A percentile compares a stretch with the other conserved stretches of the same genome.
Conservation (phyloP, 768 basidiomycete species). For the Dentipellis fragilis region DNA sequence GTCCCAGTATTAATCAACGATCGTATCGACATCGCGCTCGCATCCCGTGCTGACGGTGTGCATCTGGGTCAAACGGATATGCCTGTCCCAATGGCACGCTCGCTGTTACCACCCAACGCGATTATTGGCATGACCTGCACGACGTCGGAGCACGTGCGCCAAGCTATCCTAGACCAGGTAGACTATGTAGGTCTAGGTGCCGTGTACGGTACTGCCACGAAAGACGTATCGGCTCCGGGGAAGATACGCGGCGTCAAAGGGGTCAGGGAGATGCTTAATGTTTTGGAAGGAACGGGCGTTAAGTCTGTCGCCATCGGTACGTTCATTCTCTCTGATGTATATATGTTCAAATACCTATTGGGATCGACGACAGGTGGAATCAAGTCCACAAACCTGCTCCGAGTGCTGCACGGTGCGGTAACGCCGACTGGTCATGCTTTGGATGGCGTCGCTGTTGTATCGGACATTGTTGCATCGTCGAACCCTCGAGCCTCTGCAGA, state of each 20-base stretch:
- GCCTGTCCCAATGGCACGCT: conserved; percentile 54
- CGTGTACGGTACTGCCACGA: conserved; percentile 73
- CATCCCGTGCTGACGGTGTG: conserved; percentile 66
- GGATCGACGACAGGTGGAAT: conserved; percentile 63
- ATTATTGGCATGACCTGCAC: conserved; percentile 81
- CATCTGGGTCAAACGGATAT: conserved; percentile 89
- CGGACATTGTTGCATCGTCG: conserved; percentile 66
- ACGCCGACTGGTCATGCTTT: conserved; percentile 47
- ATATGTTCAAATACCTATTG: not conserved
- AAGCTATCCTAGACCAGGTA: conserved; percentile 52
- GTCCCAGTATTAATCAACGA: conserved; percentile 85
- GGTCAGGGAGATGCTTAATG: conserved; percentile 55
- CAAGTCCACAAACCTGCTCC: conserved; percentile 65
- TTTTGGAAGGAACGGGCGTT: conserved; percentile 51
- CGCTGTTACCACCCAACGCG: conserved; percentile 54
- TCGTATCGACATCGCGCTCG: conserved; percentile 79
- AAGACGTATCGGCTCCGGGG: conserved; percentile 51
- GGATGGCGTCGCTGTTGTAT: conserved; percentile 83
- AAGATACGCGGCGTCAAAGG: conserved; percentile 58
- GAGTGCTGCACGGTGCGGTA: conserved; percentile 63
- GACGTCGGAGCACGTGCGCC: conserved; percentile 49
- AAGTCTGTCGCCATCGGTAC: conserved; percentile 82
- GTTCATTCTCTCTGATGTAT: conserved; percentile 9
- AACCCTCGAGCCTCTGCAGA: conserved; percentile 44
- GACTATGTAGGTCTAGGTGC: conserved; percentile 90